phyloP scores from a whole-genome alignment of 2,329 filamentous ascomycete genomes.

The Alternaria burnsii region DNA sequence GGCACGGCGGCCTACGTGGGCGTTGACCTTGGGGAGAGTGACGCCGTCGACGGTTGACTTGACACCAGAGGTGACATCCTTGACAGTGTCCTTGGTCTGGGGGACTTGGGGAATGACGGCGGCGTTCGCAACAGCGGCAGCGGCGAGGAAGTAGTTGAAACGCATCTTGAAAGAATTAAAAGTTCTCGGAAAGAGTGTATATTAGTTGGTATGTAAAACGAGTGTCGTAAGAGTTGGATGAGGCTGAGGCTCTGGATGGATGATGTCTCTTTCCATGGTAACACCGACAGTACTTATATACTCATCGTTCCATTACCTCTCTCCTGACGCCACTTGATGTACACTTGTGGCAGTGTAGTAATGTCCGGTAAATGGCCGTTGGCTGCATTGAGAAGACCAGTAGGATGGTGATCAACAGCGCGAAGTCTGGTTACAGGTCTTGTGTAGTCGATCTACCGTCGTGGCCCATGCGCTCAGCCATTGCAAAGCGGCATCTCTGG shows the following conservation, averaged over 20 bases:
- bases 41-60: neutral
- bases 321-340: slow-evolving; percentile 1
- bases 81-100: neutral
- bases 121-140: slow-evolving; percentile 4
- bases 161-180: neutral
- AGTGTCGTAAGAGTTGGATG: neutral
- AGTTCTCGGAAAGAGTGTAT: neutral
- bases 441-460: neutral
- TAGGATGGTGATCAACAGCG: slow-evolving; percentile 1
- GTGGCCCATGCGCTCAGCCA: neutral
- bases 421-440: neutral
- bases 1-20: neutral
- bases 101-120: neutral
- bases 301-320: neutral
- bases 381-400: neutral
- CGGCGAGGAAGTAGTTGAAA: slow-evolving; percentile 1
- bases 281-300: slow-evolving; percentile 3
- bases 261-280: neutral
- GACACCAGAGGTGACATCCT: neutral
- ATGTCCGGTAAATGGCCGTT: slow-evolving; percentile 5
- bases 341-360: neutral
- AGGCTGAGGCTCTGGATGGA: neutral
- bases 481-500: neutral
- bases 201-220: neutral
- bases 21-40: neutral